A percentile compares a stretch with the other conserved stretches of the same genome.
These are phyloP conservation scores for Phascolomyces articulosus DNA, from an alignment of 371 early-diverging fungal genomes.

Conservation along the genomic window DNA sequence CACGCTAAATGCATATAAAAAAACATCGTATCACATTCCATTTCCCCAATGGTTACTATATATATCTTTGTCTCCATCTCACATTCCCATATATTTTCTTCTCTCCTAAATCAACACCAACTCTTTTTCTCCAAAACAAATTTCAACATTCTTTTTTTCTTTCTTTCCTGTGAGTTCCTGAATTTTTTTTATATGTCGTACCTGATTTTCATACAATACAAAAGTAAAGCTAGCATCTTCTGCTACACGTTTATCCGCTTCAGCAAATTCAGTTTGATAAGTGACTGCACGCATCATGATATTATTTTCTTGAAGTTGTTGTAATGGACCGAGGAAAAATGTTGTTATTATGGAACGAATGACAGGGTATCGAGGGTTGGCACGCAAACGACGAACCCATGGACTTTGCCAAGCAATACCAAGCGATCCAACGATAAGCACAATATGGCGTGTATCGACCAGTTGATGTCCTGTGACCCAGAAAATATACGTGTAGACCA, in stretches of 20 bases:
- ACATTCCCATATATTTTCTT: too few species aligned
- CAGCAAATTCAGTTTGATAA: conserved; percentile 2
- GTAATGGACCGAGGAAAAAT: conserved; percentile 15
- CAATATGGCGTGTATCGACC: conserved; percentile 15
- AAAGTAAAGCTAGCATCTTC: conserved; percentile 11
- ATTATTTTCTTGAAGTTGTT: not conserved
- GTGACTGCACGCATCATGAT: conserved; percentile 1
- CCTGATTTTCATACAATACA: conserved; percentile 23
- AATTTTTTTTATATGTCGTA: not conserved
- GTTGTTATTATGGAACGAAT: conserved; percentile 13
- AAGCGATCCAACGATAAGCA: conserved; percentile 13
- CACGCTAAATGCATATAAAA: conserved; percentile 7
- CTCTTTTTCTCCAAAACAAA: too few species aligned
- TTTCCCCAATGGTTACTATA: too few species aligned
- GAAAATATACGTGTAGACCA: conserved; percentile 17
- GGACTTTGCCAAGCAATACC: conserved; percentile 17
- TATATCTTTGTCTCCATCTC: too few species aligned
- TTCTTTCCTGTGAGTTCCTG: too few species aligned
- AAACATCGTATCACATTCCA: too few species aligned
- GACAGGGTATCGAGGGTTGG: conserved; percentile 8
- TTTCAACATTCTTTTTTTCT: too few species aligned
- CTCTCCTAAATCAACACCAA: too few species aligned
- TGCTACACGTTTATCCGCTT: not conserved
- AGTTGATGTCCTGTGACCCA: conserved; percentile 25
- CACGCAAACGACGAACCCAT: conserved; percentile 1